Base-by-base conservation (phyloP, 1,284 basidiomycete species). In the Ceratobasidium papillatum region DNA sequence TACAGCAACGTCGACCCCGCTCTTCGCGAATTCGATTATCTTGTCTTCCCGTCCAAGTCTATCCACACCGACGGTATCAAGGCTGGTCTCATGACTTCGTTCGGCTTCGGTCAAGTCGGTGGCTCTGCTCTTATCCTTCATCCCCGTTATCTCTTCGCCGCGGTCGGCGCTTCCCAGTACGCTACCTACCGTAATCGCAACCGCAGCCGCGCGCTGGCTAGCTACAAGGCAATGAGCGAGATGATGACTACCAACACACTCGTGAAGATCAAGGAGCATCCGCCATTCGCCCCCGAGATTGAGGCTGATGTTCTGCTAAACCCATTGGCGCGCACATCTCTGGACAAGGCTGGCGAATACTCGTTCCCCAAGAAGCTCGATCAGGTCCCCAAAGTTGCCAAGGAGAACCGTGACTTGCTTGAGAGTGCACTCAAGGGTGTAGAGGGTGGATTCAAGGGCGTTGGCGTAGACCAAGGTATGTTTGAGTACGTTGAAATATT, bases 51-150 rank as follows among this genome's bases (percentile, higher is more conserved):
- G 12, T 99, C 97, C 54, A 96, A 94, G 84, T 89, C 95, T 3
- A 95, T 99, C 80, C 89, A 95, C 81, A 97, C 96, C 5, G 94
- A 96, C 79, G 94, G 94, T 76, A 91, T 99, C 80, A 91, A 93
- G 76, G 93, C 93, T 63, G 95, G 94, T 84, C 87, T 95, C 76
- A 93, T 97, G 92, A 98, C 97, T 2, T 98, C 96, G 22, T 99
- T 99, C 85, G 98, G 98, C 80, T 99, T 99, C 87, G 98, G 97
- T 80, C 98, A 99, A 89, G 96, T 98, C 78, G 98, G 97, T 77
- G 98, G 97, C 77, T 94, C 92, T 76, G 92, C 91, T 62, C 87
- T 97, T 77, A 86, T 98, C 78, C 82, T 99, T 74, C 92, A 99
- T 83, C 95, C 98, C 65, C 93, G 94, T 78, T 95, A 95, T 85